phyloP scores from a whole-genome alignment of 2,329 filamentous ascomycete genomes.

The Fusarium aywerte region DNA sequence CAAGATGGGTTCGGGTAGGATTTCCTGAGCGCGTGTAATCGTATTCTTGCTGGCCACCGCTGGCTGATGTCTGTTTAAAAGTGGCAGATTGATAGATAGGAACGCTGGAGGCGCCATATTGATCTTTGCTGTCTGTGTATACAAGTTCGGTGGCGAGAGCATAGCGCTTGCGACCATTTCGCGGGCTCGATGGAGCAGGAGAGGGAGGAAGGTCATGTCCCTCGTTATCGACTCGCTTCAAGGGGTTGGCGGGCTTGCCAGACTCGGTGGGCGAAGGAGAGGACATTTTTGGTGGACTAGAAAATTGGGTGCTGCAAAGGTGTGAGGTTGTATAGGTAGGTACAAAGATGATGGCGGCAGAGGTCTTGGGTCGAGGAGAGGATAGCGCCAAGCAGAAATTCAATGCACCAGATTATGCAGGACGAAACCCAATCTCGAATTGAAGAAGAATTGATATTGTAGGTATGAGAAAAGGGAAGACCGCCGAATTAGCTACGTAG shows the following conservation, averaged over 20 bases:
- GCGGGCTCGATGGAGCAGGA: constrained; percentile 90
- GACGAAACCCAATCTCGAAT: constrained; percentile 1
- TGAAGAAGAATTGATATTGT: constrained; percentile 14
- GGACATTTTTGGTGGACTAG: constrained; percentile 32
- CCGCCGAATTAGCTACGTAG: constrained; percentile 29
- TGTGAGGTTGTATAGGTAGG: neutral
- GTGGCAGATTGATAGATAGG: constrained; percentile 99
- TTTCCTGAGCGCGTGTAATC: constrained; percentile 99
- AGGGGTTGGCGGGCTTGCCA: constrained; percentile 53
- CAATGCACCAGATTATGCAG: neutral
- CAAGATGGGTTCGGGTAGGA: constrained; percentile 93
- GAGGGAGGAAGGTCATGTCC: constrained; percentile 90
- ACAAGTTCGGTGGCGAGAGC: constrained; percentile 96
- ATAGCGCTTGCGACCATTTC: constrained; percentile 83
- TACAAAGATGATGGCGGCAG: constrained; percentile 8
- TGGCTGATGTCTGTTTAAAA: constrained; percentile 90
- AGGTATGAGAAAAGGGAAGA: constrained; percentile 12
- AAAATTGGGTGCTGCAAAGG: neutral
- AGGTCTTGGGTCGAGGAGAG: constrained; percentile 1
- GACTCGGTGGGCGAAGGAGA: constrained; percentile 42
- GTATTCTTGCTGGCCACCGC: constrained; percentile 85
- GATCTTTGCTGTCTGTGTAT: constrained; percentile 94
- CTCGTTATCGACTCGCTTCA: constrained; percentile 77
- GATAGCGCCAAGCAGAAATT: neutral
- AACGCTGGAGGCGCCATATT: constrained; percentile 95